These are phyloP conservation scores for Fonsecaea nubica DNA, from an alignment of 2,329 filamentous ascomycete genomes.

Conservation along the genomic window DNA sequence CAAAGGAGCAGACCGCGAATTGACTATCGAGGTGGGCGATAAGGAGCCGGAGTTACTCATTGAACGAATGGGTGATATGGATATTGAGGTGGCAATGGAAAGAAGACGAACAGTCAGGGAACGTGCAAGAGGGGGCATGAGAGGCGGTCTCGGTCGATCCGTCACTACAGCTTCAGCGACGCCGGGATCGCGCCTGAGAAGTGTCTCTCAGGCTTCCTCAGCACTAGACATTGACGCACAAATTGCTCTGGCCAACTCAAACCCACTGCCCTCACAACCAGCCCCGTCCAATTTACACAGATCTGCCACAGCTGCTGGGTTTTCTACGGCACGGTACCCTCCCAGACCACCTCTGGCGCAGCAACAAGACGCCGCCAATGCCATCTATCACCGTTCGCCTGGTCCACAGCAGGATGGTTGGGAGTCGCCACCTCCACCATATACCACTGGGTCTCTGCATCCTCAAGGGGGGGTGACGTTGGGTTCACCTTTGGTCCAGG, in stretches of 20 bases:
- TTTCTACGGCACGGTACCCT: constrained; percentile 69
- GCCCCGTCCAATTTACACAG: constrained; percentile 33
- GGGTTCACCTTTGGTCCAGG: constrained; percentile 26
- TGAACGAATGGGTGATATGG: constrained; percentile 76
- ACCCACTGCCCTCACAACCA: constrained; percentile 13
- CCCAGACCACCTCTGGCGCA: constrained; percentile 48
- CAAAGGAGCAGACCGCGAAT: constrained; percentile 63
- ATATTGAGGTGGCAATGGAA: constrained; percentile 79
- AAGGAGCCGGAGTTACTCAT: constrained; percentile 71
- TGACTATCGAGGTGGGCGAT: constrained; percentile 77
- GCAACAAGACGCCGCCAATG: constrained; percentile 22
- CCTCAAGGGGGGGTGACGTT: constrained; percentile 16
- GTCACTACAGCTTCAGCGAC: constrained; percentile 45
- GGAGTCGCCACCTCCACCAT: constrained; percentile 40
- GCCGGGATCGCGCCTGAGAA: constrained; percentile 24
- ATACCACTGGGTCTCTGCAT: constrained; percentile 21
- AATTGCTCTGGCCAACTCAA: constrained; percentile 27
- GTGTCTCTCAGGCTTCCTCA: constrained; percentile 37
- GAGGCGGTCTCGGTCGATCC: constrained; percentile 47
- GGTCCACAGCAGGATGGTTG: constrained; percentile 30
- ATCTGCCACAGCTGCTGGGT: constrained; percentile 66
- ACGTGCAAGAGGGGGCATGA: constrained; percentile 26
- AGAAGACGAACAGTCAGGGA: constrained; percentile 66
- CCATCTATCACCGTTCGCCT: constrained; percentile 18
- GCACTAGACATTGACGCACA: constrained; percentile 48